Conservation (phyloP, 1,139 yeast species). For the Sugiyamaella xylanicola region DNA sequence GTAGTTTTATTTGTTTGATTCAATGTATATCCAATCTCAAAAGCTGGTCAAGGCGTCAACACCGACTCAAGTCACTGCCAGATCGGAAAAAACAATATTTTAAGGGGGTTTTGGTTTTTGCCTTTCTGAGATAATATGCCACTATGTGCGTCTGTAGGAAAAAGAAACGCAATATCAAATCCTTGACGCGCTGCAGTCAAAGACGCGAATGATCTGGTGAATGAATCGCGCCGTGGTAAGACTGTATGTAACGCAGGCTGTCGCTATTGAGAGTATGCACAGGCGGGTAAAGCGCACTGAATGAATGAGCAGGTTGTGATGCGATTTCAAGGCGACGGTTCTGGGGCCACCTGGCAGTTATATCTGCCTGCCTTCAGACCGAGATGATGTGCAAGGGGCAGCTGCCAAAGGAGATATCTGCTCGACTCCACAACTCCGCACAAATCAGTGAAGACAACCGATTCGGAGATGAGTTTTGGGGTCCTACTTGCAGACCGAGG, state of each 20-base stretch:
- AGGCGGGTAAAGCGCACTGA: background rate
- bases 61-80: constrained; percentile 4
- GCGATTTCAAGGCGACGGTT: no score
- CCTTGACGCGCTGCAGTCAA: background rate
- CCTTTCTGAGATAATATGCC: constrained; percentile 6
- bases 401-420: no score
- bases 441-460: no score
- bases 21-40: constrained; percentile 1
- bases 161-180: background rate
- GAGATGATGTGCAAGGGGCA: no score
- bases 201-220: constrained; percentile 6
- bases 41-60: constrained; percentile 2
- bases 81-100: constrained; percentile 7
- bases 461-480: no score
- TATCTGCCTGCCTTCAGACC: no score
- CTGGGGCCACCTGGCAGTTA: background rate
- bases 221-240: constrained; percentile 1
- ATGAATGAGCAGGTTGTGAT: no score
- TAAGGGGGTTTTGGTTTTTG: constrained; percentile 14
- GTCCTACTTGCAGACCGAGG: no score
- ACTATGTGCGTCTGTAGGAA: constrained; percentile 6
- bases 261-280: background rate
- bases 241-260: no score
- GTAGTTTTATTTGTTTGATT: background rate
- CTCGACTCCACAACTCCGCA: no score